Evolutionary conservation across 768 basidiomycete genomes (phyloP), one percentile per base, ranked within the genome.

Genomic region (Megacollybia marginata): DNA sequence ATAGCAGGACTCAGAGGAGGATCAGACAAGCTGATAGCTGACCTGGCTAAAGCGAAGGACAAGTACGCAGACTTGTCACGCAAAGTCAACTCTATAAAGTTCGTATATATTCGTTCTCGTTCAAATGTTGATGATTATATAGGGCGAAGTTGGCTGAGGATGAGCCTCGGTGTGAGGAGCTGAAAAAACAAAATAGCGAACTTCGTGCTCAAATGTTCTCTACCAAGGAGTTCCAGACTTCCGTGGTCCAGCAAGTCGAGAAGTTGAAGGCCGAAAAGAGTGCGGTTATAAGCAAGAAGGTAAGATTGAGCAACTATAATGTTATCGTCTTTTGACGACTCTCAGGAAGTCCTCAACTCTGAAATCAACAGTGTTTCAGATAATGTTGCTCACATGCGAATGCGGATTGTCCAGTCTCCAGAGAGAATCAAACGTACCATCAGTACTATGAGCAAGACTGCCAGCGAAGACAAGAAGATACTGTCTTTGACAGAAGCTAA

Each of bases 371-470:
- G 74, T 42, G 67, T 83, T 19, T 69, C 75, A 38, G 83, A 88
- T 50, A 70, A 73, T 42, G 82, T 89, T 54, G 66, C 69, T 11
- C 79, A 83, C 40, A 82, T 82, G 0, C 75, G 80, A 46, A 71
- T 80, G 28, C 81, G 92, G 23, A 85, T 96, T 54, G 92, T 96
- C 3, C 89, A 92, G 62, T 92, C 90, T 0, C 93, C 93, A 0
- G 93, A 95, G 44, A 78, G 92, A 42, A 86, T 95, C 56, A 88
- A 85, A 61, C 80, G 83, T 46, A 87, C 81, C 40, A 95, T 95
- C 57, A 66, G 75, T 10, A 72, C 79, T n/a, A 91, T 95, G 86
- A 75, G 78, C 2, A 61, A 69, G 6, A 81, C 77, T 0, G 80
- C 81, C 1, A 63, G 76, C 15, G 84, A 86, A 48, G 90, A 94